Base-by-base conservation (phyloP, 352 stramenopile species). In the Pilasporangium apinafurcum region DNA sequence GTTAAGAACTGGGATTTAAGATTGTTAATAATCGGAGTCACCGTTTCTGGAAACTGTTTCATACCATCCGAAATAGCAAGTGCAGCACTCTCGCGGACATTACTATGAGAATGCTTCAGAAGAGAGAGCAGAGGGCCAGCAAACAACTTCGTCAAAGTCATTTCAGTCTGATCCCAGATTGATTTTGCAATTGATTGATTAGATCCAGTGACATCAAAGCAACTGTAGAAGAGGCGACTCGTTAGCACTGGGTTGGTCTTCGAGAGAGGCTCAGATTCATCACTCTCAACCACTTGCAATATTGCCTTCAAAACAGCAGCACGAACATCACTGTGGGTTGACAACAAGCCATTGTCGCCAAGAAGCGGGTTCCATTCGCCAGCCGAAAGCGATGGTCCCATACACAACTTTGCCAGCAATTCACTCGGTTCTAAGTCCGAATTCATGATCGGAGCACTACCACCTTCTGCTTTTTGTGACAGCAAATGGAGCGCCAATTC, bases 51-150 rank as follows among this genome's bases (percentile, higher is more conserved):
- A 64, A 87, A 92, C 45, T 83, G 76, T 32, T 65, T 68, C 74
- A 95, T 83, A 29, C 78, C 86, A 22, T 84, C 65, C 3, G 84
- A 83, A 26, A 96, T 67, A 16, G 83, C 82, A 14, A 83, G 63
- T 27, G 76, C 74, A 8, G 83, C 83, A 6, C 72, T 85, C 46
- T 86, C 74, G 26, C 86, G 83, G 4, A 95, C 82, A 37, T 86
- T 86, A 20, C 44, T 57, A 36, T 84, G 65, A 10, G 55, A 38
- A 59, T 96, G 86, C 44, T 82, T 80, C 5, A 96, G 54, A 37
- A 96, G 46, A 28, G 68, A 57, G 10, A 92, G 63, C 32, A 95
- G 39, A 4, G 69, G 64, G 1, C 65, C 78, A 0, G 76, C 77
- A 46, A 83, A 90, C 9, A 82, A 53, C 30, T 65, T 58, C n/a